Percentiles rank a stretch among this genome's conserved stretches.
Conservation (phyloP, 2,329 filamentous ascomycete species). For the Aplosporella prunicola region DNA sequence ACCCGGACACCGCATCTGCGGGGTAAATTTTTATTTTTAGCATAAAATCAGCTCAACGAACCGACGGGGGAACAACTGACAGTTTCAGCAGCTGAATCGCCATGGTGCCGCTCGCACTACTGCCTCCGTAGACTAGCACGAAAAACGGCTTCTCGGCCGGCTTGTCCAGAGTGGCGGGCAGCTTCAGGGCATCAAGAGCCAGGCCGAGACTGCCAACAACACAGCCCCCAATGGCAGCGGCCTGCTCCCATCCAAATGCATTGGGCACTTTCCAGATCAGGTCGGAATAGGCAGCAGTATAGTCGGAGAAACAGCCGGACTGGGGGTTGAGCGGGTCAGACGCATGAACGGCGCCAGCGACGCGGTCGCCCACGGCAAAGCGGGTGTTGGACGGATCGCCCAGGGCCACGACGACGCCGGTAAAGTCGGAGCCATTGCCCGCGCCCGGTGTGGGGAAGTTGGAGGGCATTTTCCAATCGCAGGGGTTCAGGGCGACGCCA, state of each 20-base stretch:
- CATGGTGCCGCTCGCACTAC: slow-evolving; percentile 34
- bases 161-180: background rate
- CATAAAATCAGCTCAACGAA: too few species aligned
- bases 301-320: background rate
- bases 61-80: too few species aligned
- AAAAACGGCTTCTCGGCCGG: background rate
- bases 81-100: slow-evolving; percentile 34
- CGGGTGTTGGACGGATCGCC: background rate
- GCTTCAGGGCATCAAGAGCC: background rate
- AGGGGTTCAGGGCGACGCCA: background rate
- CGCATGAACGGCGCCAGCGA: background rate
- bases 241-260: background rate
- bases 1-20: too few species aligned
- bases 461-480: background rate
- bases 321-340: background rate
- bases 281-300: background rate
- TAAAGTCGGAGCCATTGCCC: slow-evolving; percentile 2
- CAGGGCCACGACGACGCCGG: background rate
- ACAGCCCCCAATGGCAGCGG: background rate
- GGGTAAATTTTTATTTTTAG: too few species aligned
- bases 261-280: background rate
- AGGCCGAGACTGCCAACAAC: slow-evolving; percentile 6
- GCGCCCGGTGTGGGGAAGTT: background rate
- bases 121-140: slow-evolving; percentile 39
- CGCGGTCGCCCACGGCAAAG: background rate